Base-by-base conservation (phyloP, 345 rosid genomes). In the Dipteronia dyeriana region DNA sequence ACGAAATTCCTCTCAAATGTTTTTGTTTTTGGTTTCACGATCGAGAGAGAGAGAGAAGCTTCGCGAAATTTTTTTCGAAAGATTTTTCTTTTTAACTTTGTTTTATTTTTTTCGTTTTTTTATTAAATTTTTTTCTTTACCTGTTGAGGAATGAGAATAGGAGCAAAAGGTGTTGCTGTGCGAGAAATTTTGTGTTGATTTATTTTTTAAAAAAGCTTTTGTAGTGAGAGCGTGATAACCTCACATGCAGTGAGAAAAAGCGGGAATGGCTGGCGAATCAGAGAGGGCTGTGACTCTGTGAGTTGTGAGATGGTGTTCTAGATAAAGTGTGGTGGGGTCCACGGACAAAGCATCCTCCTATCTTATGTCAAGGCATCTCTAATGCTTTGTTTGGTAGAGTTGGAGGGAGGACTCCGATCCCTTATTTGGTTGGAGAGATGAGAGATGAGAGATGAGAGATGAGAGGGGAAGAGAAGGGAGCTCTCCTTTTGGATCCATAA, bases 1-100 rank as follows among this genome's bases (percentile, higher is more conserved):
- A 74, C 88, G 47, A 75, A 41, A 6, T 56, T 39, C 49, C 70
- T 39, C 62, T 70, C 38, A 29, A 57, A 3, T 20, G 39, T 7
- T 45, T 25, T 12, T 14, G 16, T 43, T 68, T 68, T n/a, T 51
- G 17, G 7, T 31, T 38, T 20, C 29, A 17, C 29, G 26, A 45
- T 63, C 67, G 7, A 57, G 13, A 59, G 7, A 3, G 20, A n/a
- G 38, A 41, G 63, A 57, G 62, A 59, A 1, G 23, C 62, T 57
- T 12, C 67, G 17, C 16, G 67, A 26, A 12, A 12, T 11, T 12
- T 20, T n/a, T n/a, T 59, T 59, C n/a, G n/a, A 16, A 45, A 22
- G 23, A 20, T 59, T 19, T 59, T 59, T 19, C 2, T n/a, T 57
- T 7, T 62, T 25, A 10, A 34, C 0, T 34, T 29, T 47, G 9